These are phyloP conservation scores for Volvox reticuliferus DNA, from an alignment of 139 green algal species.

Conservation along the genomic window DNA sequence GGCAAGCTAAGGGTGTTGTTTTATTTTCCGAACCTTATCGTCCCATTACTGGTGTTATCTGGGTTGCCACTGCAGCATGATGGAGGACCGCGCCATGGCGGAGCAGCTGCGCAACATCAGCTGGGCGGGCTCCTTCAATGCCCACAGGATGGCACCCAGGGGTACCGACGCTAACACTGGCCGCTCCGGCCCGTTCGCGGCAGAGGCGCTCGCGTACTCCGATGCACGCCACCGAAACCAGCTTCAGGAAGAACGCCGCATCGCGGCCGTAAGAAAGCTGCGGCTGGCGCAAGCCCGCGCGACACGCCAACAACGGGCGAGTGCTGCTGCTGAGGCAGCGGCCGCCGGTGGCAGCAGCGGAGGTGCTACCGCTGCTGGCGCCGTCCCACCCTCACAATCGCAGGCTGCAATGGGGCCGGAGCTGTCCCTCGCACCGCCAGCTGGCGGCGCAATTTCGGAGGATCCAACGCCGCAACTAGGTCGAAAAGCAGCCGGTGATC, in stretches of 20 bases:
- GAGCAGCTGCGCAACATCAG: conserved; percentile 51
- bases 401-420: background rate
- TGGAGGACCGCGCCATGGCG: conserved; percentile 55
- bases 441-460: background rate
- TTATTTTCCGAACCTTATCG: no score
- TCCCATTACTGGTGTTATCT: no score
- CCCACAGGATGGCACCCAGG: background rate
- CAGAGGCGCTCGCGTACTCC: background rate
- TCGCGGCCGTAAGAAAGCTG: background rate
- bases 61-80: conserved; percentile 13
- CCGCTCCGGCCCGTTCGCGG: conserved; percentile 3
- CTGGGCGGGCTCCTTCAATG: conserved; percentile 39
- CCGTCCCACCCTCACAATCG: background rate
- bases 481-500: background rate
- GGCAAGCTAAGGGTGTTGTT: no score
- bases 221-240: background rate
- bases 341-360: conserved; percentile 1
- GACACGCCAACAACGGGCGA: background rate
- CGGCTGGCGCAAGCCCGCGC: background rate
- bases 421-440: background rate
- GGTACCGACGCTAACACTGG: conserved; percentile 15
- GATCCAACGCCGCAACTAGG: background rate
- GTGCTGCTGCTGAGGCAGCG: background rate
- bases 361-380: background rate
- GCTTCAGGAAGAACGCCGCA: background rate